Evolutionary conservation across 1,139 yeast genomes (phyloP).

Genomic region (Petasospora fabianii): DNA sequence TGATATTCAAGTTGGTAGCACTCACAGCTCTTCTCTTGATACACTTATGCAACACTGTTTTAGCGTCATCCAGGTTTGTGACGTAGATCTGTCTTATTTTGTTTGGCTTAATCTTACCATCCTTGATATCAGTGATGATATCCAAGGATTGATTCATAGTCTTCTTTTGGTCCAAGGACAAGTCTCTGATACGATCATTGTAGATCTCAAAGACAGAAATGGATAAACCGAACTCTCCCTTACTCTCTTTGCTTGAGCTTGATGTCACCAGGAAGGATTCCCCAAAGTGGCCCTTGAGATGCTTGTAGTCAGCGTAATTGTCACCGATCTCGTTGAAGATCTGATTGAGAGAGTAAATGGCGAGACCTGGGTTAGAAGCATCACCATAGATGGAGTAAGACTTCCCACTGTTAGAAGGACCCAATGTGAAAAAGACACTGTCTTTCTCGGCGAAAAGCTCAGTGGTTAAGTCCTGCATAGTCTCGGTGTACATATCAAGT

Average conservation of each 20-base stretch:
- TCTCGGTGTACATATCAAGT: constrained; percentile 28
- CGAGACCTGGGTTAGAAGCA: constrained; percentile 25
- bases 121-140: constrained; percentile 34
- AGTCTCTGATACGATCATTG: constrained; percentile 38
- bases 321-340: constrained; percentile 21
- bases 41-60: constrained; percentile 25
- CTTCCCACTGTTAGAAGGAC: constrained; percentile 51
- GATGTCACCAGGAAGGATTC: constrained; percentile 28
- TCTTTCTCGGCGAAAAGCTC: constrained; percentile 35
- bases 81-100: constrained; percentile 34
- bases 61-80: constrained; percentile 28
- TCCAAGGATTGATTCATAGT: constrained; percentile 31
- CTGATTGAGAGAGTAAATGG: constrained; percentile 24
- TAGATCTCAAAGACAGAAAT: constrained; percentile 42
- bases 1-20: constrained; percentile 20
- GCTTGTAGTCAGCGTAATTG: constrained; percentile 19
- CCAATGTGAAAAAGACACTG: constrained; percentile 43
- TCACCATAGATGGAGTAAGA: constrained; percentile 34
- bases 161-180: constrained; percentile 32
- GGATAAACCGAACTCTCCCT: constrained; percentile 30
- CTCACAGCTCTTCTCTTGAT: constrained; percentile 27
- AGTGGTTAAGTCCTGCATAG: constrained; percentile 30
- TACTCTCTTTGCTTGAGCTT: constrained; percentile 9
- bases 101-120: constrained; percentile 36
- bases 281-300: constrained; percentile 23